These are phyloP conservation scores for Ilex asprella DNA, from an alignment of 257 asterid species.

Conservation along the genomic window DNA sequence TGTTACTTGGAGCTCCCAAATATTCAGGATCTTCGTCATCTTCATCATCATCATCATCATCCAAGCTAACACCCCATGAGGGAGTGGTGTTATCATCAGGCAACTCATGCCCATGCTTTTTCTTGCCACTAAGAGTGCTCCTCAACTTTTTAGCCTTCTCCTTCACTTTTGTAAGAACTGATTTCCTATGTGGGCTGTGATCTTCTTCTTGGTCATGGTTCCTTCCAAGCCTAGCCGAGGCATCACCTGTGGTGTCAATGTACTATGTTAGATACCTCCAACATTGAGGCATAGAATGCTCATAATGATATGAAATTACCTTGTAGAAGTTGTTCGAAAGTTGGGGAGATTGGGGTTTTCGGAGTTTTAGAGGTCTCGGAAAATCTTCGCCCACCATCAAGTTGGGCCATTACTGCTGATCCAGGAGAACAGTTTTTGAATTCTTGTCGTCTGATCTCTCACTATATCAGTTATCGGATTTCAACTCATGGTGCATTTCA, in stretches of 20 bases:
- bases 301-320: slow-evolving; percentile 23
- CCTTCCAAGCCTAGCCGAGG: slow-evolving; percentile 25
- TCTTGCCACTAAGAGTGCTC: slow-evolving; percentile 50
- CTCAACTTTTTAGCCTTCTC: slow-evolving; percentile 73
- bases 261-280: no score
- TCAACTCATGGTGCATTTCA: not conserved
- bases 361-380: slow-evolving; percentile 34
- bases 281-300: no score
- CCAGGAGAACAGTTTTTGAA: not conserved
- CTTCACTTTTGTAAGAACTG: slow-evolving; percentile 69
- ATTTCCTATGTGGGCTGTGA: slow-evolving; percentile 41
- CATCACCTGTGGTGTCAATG: no score
- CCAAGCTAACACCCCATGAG: slow-evolving; percentile 38
- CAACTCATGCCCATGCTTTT: slow-evolving; percentile 28
- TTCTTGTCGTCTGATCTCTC: not conserved
- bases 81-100: slow-evolving; percentile 25
- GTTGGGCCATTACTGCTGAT: slow-evolving; percentile 42
- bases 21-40: slow-evolving; percentile 73
- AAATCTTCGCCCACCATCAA: slow-evolving; percentile 24
- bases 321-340: slow-evolving; percentile 57
- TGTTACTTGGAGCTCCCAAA: slow-evolving; percentile 94
- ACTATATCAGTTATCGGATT: not conserved
- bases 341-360: slow-evolving; percentile 32
- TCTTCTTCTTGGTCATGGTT: slow-evolving; percentile 46
- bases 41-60: slow-evolving; percentile 35